Evolutionary conservation across 163 green algal species (phyloP).

Genomic region (Prototheca wickerhamii): DNA sequence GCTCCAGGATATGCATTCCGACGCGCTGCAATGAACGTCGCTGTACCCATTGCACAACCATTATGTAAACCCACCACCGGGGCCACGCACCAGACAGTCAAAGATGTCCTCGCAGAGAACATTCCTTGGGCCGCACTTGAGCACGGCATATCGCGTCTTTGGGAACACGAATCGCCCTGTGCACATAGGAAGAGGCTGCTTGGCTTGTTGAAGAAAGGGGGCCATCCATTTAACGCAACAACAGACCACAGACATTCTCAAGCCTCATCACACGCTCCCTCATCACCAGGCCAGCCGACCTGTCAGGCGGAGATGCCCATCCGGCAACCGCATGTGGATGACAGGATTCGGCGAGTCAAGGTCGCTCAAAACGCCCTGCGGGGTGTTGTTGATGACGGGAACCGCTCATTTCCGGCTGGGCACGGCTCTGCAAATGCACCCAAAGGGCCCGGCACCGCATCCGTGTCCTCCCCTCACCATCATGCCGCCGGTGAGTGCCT

Average conservation of each 20-base stretch:
- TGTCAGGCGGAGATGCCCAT: constrained; percentile 67
- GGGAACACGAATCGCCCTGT: constrained; percentile 68
- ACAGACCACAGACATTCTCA: neutral
- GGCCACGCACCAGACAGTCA: constrained; percentile 71
- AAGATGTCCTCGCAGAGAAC: constrained; percentile 81
- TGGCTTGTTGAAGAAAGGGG: neutral
- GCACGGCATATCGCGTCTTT: constrained; percentile 67
- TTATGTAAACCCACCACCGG: too few species aligned
- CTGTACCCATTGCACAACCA: too few species aligned
- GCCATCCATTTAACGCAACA: neutral
- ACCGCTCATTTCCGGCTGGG: too few species aligned
- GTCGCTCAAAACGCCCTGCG: constrained; percentile 58
- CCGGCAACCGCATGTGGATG: constrained; percentile 77
- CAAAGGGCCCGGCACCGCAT: neutral
- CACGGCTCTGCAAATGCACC: neutral
- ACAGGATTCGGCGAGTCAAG: constrained; percentile 78
- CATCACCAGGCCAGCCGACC: too few species aligned
- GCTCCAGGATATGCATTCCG: too few species aligned
- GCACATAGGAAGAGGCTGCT: neutral
- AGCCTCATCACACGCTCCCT: too few species aligned
- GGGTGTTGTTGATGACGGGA: too few species aligned
- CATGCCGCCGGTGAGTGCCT: constrained; percentile 50
- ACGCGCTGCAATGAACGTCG: neutral
- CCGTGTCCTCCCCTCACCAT: constrained; percentile 40
- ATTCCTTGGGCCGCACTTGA: constrained; percentile 45